These are phyloP conservation scores for Tinospora cordifolia DNA, from an alignment of 164 flowering plant genomes.

Conservation along the genomic window DNA sequence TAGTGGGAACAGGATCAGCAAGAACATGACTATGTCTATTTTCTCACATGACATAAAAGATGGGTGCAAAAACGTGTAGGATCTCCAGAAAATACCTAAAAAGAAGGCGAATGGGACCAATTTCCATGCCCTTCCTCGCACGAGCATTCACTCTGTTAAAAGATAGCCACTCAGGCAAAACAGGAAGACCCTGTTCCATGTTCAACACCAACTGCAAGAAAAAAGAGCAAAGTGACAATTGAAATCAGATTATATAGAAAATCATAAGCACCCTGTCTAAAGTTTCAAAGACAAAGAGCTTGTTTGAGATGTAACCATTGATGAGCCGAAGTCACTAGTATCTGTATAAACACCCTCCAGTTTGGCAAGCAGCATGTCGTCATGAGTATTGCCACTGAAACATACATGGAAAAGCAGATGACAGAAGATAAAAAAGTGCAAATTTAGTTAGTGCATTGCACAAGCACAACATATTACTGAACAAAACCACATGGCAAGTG, in stretches of 20 bases:
- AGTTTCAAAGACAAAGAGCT: neutral
- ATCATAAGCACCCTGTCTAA: neutral
- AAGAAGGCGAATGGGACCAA: slow-evolving; percentile 65
- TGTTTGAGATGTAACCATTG: slow-evolving; percentile 49
- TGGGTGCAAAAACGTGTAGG: neutral
- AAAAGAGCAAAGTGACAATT: neutral
- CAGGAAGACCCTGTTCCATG: slow-evolving; percentile 96
- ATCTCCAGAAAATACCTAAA: slow-evolving; percentile 41
- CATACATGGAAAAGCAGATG: slow-evolving; percentile 7
- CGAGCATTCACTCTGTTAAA: slow-evolving; percentile 86
- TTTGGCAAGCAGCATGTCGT: slow-evolving; percentile 73
- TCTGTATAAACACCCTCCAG: slow-evolving; percentile 79
- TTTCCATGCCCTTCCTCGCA: slow-evolving; percentile 60
- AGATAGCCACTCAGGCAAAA: slow-evolving; percentile 83
- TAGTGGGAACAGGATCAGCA: slow-evolving; percentile 2
- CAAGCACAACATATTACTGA: neutral
- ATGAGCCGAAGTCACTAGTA: slow-evolving; percentile 85
- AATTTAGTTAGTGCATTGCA: neutral
- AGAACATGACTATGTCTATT: neutral
- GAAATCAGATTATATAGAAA: neutral
- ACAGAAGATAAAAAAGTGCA: neutral
- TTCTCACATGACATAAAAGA: neutral
- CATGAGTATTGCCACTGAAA: slow-evolving; percentile 81
- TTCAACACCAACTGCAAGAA: slow-evolving; percentile 64
- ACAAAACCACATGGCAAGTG: neutral